Evolutionary conservation across 352 stramenopile species (phyloP).

Genomic region (Blastocystis sp.): DNA sequence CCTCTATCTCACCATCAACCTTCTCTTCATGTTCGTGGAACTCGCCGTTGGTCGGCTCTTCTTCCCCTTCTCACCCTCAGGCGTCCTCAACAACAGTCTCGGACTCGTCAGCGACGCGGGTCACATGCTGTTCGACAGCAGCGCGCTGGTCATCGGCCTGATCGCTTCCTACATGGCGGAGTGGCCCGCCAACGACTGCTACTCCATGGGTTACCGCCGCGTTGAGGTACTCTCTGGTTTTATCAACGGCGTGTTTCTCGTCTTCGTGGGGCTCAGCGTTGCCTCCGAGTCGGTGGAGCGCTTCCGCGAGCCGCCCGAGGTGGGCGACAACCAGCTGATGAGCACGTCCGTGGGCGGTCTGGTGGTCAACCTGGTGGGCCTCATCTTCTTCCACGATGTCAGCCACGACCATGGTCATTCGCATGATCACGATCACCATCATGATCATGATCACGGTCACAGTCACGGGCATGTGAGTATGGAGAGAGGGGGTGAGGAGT

Average conservation of each 20-base stretch:
- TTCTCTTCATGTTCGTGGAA: constrained; percentile 84
- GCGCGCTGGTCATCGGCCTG: constrained; percentile 80
- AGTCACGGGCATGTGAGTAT: constrained; percentile 71
- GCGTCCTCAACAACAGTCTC: constrained; percentile 81
- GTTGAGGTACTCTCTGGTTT: constrained; percentile 84
- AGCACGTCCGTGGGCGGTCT: constrained; percentile 81
- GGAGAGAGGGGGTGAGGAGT: constrained; percentile 58
- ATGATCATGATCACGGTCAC: constrained; percentile 75
- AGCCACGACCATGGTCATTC: constrained; percentile 77
- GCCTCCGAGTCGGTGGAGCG: constrained; percentile 79
- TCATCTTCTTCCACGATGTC: constrained; percentile 86
- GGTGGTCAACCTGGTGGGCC: constrained; percentile 83
- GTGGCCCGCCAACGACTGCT: constrained; percentile 77
- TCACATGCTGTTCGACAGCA: constrained; percentile 86
- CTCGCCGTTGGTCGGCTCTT: constrained; percentile 75
- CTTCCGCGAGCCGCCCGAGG: constrained; percentile 78
- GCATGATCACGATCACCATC: constrained; percentile 75
- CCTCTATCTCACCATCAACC: constrained; percentile 81
- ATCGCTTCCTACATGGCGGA: constrained; percentile 80
- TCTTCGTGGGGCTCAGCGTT: constrained; percentile 80
- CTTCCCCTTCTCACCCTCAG: background rate
- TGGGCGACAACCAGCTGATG: constrained; percentile 82
- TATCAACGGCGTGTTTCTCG: constrained; percentile 80
- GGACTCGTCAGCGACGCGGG: constrained; percentile 82
- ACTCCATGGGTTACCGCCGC: constrained; percentile 82